Evolutionary conservation across 2,329 filamentous ascomycete genomes (phyloP), one percentile per base, ranked within the genome.

Genomic region (Basipetospora chlamydospora): DNA sequence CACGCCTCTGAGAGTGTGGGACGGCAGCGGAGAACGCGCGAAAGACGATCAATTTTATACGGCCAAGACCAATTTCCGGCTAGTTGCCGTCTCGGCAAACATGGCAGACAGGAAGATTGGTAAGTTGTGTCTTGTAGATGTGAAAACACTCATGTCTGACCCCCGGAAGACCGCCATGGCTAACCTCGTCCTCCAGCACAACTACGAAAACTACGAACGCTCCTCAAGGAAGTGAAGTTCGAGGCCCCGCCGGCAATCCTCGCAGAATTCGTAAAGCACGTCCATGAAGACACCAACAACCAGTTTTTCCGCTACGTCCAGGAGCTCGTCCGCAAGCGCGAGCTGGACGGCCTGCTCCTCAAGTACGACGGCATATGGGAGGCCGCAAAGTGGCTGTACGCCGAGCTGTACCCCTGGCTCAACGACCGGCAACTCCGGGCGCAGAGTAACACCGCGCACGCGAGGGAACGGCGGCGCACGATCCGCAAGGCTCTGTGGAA

Each of bases 291-390:
- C 23, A 10, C 13, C 22, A 10, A 6, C 26, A 32, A 38, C 16
- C 20, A 32, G 15, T 38, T 38, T 22, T 38, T 38, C 35, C 35
- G 35, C 23, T 38, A 32, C 35, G 35, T 33, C 7, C 21, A 38
- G 35, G 28, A 32, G 13, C 35, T 38, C 22, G 17, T 38, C 28
- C 17, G 15, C 4, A 3, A 39, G 12, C 33, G 34, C 6, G 21
- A 31, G 1, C 40, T 55, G 1, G 45, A 49, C n/a, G 34, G 26
- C 3, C 47, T 49, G n/a, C 37, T 54, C 11, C 4, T 23, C 2
- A 31, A 39, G 6, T 41, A 47, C 12, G 28, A 36, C 7, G 23
- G 25, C 1, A 43, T 47, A 26, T 41, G 44, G 9, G 12, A 40
- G 6, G 22, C 38, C 20, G 39, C 42, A 8, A 31, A 17, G 12